These are phyloP conservation scores for Thalassia testudinum DNA, from an alignment of 116 monocot genomes.

Conservation along the genomic window DNA sequence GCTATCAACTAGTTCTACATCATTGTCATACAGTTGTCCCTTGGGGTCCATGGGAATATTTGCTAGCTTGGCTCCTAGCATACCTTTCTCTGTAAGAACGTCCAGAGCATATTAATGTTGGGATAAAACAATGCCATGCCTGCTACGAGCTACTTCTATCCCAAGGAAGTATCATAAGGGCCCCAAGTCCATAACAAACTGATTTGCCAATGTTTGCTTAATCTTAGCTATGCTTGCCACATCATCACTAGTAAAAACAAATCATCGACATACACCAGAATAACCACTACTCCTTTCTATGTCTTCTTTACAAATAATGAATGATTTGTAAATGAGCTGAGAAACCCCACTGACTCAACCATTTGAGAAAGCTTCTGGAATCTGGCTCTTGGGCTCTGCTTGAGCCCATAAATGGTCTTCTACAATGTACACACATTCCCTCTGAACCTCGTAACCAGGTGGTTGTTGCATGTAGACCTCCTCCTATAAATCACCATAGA, in stretches of 20 bases:
- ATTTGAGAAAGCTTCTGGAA: too few relatives aligned
- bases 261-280: too few relatives aligned
- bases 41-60: background rate
- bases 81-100: background rate
- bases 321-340: too few relatives aligned
- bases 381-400: too few relatives aligned
- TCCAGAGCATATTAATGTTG: background rate
- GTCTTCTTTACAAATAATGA: too few relatives aligned
- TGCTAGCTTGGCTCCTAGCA: background rate
- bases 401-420: conserved; percentile 1
- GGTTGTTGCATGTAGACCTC: conserved; percentile 3
- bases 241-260: too few relatives aligned
- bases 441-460: background rate
- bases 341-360: too few relatives aligned
- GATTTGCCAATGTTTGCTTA: background rate
- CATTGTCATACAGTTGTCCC: background rate
- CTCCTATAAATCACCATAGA: background rate
- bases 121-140: background rate
- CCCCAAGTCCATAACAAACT: background rate
- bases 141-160: background rate
- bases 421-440: background rate
- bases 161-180: conserved; percentile 2
- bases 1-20: background rate
- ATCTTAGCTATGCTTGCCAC: background rate
- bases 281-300: too few relatives aligned